Base-by-base conservation (phyloP, 192 early-diverging fungal species). In the Pilaira anomala region DNA sequence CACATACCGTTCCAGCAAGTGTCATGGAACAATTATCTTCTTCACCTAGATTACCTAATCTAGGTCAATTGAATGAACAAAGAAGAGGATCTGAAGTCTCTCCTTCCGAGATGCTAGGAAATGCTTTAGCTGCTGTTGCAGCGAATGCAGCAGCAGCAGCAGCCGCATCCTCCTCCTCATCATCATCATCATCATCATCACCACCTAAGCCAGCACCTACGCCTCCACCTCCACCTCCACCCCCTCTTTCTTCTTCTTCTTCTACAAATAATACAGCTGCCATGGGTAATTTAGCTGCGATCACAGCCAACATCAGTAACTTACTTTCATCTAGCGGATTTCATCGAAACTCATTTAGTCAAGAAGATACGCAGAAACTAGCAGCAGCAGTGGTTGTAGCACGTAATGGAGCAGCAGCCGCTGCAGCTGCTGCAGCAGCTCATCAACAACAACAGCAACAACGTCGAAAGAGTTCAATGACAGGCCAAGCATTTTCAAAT, bases 81-180 rank as follows among this genome's bases (percentile, higher is more conserved):
- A 1, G 33, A 36, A 36, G 33, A 36, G 33, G 33, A 6, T 36
- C 21, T 18, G n/a, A 40, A 6, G 54, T 28, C 0, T 49, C 45
- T 0, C 54, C 64, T 0, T 45, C 54, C 1, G 64, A 62, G 8
- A 69, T 69, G 26, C 33, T 69, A 3, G 67, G 67, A 5, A 69
- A 63, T 54, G 67, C 67, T 8, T 39, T 69, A 18, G 67, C 67
- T 4, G 67, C 60, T 0, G 67, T 69, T 0, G 67, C 67, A 3
- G 48, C 40, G 18, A 53, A 25, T 8, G 49, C 33, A 28, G 33
- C 16, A 14, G 50, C 49, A 44, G 22, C n/a, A n/a, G n/a, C n/a
- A n/a, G n/a, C n/a, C n/a, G n/a, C n/a, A n/a, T n/a, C n/a, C n/a
- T n/a, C 44, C 18, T 36, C 44, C 2, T 0, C 22, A 50, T 50